phyloP scores from a whole-genome alignment of 306 rosid species.

The Vicia sativa region DNA sequence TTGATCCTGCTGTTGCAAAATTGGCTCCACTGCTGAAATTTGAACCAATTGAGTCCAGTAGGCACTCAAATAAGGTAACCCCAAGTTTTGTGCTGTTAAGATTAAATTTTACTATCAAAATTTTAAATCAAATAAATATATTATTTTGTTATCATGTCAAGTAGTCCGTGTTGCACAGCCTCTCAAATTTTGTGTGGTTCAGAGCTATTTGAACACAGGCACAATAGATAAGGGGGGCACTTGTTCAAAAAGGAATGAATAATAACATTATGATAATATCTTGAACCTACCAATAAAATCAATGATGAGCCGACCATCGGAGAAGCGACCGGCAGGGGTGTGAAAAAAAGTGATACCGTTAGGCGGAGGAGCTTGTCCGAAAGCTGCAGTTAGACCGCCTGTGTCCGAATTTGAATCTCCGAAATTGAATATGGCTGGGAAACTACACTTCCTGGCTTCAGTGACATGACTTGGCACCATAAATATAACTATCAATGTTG shows the following conservation, averaged over 20 bases:
- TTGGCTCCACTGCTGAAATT: slow-evolving; percentile 73
- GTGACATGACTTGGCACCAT: slow-evolving; percentile 12
- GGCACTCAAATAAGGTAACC: slow-evolving; percentile 61
- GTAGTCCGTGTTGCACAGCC: too few species aligned
- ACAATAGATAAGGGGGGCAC: neutral
- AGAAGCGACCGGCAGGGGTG: slow-evolving; percentile 55
- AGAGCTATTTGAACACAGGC: neutral
- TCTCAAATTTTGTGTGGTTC: too few species aligned
- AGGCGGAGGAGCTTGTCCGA: slow-evolving; percentile 64
- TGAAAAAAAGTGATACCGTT: slow-evolving; percentile 61
- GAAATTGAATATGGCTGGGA: slow-evolving; percentile 60
- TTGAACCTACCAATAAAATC: slow-evolving; percentile 56
- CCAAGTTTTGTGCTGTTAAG: slow-evolving; percentile 54
- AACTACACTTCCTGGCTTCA: slow-evolving; percentile 31
- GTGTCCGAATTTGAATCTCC: slow-evolving; percentile 74
- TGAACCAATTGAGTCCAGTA: slow-evolving; percentile 72
- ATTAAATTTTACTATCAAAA: neutral
- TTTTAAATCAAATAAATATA: too few species aligned
- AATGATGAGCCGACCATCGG: slow-evolving; percentile 62
- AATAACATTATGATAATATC: neutral
- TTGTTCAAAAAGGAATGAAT: neutral
- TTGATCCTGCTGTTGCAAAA: slow-evolving; percentile 84
- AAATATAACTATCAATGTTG: slow-evolving; percentile 8
- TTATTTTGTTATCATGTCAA: too few species aligned
- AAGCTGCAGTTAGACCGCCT: slow-evolving; percentile 59